Conservation (phyloP, 352 stramenopile species). For the Globisporangium cystogenes region DNA sequence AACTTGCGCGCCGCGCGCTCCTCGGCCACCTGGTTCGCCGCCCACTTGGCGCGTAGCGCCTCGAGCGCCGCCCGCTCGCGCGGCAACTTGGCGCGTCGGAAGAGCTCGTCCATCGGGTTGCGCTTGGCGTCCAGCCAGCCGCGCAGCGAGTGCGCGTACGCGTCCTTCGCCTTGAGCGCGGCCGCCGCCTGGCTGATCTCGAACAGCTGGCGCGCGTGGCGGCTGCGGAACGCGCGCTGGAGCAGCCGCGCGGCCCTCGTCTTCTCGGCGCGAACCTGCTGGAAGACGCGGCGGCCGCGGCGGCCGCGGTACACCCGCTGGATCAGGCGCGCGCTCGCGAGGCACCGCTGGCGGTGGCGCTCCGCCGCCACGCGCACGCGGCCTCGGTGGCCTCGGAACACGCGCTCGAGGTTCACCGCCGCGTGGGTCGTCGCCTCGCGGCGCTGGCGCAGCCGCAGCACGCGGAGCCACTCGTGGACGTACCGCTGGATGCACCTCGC, state of each 20-base stretch:
- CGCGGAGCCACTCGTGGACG: conserved; percentile 39
- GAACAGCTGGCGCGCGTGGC: conserved; percentile 37
- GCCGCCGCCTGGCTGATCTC: conserved; percentile 48
- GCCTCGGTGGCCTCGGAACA: conserved; percentile 34
- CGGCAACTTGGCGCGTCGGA: conserved; percentile 41
- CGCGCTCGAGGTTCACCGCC: conserved; percentile 30
- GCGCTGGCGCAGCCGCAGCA: conserved; percentile 23
- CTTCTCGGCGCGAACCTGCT: conserved; percentile 22
- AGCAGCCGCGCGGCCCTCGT: conserved; percentile 28
- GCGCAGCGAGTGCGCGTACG: conserved; percentile 45
- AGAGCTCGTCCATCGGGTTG: conserved; percentile 65
- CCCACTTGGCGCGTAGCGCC: conserved; percentile 41
- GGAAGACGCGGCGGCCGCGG: conserved; percentile 21
- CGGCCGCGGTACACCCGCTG: conserved; percentile 43
- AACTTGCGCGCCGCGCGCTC: conserved; percentile 47
- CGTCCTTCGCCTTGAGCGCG: conserved; percentile 51
- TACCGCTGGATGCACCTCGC: conserved; percentile 48
- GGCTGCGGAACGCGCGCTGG: conserved; percentile 40
- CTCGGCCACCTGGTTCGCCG: conserved; percentile 32
- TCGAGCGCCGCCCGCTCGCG: conserved; percentile 37
- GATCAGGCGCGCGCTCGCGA: conserved; percentile 22
- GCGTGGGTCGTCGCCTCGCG: conserved; percentile 33
- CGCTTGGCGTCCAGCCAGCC: conserved; percentile 43
- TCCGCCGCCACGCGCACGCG: conserved; percentile 23
- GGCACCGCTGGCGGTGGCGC: conserved; percentile 20